Conservation (phyloP, 495 filamentous ascomycete species). For the Neurospora sp. region DNA sequence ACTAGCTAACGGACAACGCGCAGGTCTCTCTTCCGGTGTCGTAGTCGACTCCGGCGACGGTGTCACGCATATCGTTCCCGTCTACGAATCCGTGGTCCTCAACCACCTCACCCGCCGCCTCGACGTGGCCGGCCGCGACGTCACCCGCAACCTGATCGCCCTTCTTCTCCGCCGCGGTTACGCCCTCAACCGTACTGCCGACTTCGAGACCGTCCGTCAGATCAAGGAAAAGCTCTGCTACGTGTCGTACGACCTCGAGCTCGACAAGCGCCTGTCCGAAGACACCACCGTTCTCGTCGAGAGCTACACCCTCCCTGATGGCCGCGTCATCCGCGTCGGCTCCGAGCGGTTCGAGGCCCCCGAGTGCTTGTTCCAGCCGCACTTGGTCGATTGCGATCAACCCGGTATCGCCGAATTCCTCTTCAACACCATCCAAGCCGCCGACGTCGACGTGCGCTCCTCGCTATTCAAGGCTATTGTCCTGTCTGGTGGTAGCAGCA, state of each 20-base stretch:
- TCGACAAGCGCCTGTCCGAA: conserved; percentile 91
- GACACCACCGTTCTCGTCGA: conserved; percentile 97
- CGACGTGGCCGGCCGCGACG: conserved; percentile 93
- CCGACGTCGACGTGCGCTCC: conserved; percentile 87
- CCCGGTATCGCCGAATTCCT: conserved; percentile 93
- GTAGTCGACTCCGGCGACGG: conserved; percentile 97
- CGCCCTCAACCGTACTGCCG: conserved; percentile 93
- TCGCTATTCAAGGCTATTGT: conserved; percentile 96
- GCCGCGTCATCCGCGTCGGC: conserved; percentile 88
- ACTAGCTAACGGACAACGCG: background rate
- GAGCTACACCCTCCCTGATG: conserved; percentile 92
- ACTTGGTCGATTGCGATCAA: conserved; percentile 95
- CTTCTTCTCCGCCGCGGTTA: conserved; percentile 92
- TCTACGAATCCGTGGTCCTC: conserved; percentile 93
- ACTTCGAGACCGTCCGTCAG: conserved; percentile 97
- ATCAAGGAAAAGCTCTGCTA: conserved; percentile 99
- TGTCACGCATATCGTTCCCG: conserved; percentile 96
- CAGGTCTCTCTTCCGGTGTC: conserved; percentile 86
- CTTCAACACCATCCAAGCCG: conserved; percentile 95
- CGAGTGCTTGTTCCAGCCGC: conserved; percentile 97
- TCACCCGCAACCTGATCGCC: conserved; percentile 92
- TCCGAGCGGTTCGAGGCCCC: conserved; percentile 97
- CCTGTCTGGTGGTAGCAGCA: conserved; percentile 89
- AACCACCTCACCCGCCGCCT: conserved; percentile 91
- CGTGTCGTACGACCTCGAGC: conserved; percentile 93